Conservation (phyloP, 2,329 filamentous ascomycete species). For the Gliomastix tumulicola region DNA sequence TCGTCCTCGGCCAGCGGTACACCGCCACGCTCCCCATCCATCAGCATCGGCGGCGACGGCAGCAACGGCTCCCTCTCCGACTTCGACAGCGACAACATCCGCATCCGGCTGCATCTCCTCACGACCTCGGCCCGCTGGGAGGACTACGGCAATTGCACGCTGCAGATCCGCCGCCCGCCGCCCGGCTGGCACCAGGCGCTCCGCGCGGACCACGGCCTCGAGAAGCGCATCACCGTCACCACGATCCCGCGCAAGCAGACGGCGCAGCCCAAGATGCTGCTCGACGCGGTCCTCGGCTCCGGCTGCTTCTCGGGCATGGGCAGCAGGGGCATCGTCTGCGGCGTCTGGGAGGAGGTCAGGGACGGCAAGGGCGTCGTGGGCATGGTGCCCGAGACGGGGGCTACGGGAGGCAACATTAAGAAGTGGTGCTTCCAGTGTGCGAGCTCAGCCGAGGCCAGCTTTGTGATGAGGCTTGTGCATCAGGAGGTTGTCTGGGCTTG, state of each 20-base stretch:
- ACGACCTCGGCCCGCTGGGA: constrained; percentile 77
- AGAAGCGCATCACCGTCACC: constrained; percentile 80
- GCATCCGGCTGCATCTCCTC: constrained; percentile 79
- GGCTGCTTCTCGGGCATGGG: constrained; percentile 80
- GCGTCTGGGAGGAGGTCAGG: constrained; percentile 74
- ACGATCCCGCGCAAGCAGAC: constrained; percentile 59
- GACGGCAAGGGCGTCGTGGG: constrained; percentile 52
- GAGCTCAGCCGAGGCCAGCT: constrained; percentile 43
- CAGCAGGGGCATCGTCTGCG: constrained; percentile 79
- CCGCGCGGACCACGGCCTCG: constrained; percentile 56
- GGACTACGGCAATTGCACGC: constrained; percentile 76
- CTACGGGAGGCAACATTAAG: constrained; percentile 46
- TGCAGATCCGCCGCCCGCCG: constrained; percentile 76
- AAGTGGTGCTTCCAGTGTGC: constrained; percentile 60
- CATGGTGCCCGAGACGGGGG: constrained; percentile 42
- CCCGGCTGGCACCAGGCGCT: constrained; percentile 52
- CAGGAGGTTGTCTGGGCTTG: constrained; percentile 42
- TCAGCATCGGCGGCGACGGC: constrained; percentile 46
- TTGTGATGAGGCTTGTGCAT: constrained; percentile 49
- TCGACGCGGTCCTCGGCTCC: constrained; percentile 81
- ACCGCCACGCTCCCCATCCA: constrained; percentile 49
- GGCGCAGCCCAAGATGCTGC: constrained; percentile 52
- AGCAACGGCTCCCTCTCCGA: constrained; percentile 49
- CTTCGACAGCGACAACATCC: constrained; percentile 62
- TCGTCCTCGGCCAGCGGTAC: constrained; percentile 37